phyloP scores from a whole-genome alignment of 805 yeast species.

The Candida loeiensis region DNA sequence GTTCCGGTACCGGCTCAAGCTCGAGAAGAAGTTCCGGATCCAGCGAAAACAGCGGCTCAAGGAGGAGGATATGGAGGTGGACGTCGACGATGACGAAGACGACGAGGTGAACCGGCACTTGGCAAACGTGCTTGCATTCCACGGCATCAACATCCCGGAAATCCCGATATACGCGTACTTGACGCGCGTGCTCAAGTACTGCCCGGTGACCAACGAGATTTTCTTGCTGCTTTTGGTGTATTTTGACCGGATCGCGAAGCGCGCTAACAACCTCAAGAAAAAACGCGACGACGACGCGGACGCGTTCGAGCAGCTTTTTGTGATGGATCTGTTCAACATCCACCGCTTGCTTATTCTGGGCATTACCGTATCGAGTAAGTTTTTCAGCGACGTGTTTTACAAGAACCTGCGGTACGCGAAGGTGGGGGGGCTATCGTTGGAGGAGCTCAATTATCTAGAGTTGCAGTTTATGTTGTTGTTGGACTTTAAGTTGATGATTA shows the following conservation, averaged over 20 bases:
- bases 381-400: slow-evolving; percentile 90
- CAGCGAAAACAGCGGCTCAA: slow-evolving; percentile 7
- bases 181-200: slow-evolving; percentile 86
- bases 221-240: slow-evolving; percentile 86
- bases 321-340: slow-evolving; percentile 93
- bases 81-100: slow-evolving; percentile 21
- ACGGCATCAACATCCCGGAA: slow-evolving; percentile 96
- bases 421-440: slow-evolving; percentile 91
- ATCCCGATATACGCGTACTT: slow-evolving; percentile 86
- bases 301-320: slow-evolving; percentile 60
- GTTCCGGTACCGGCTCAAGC: slow-evolving; percentile 35
- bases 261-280: slow-evolving; percentile 54
- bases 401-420: slow-evolving; percentile 92
- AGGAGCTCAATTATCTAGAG: slow-evolving; percentile 89
- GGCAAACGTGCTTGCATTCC: slow-evolving; percentile 81
- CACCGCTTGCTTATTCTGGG: slow-evolving; percentile 93
- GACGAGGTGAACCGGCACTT: slow-evolving; percentile 49
- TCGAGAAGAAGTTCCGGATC: slow-evolving; percentile 28
- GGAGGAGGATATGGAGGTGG: slow-evolving; percentile 14
- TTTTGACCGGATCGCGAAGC: slow-evolving; percentile 88
- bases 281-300: slow-evolving; percentile 19
- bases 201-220: slow-evolving; percentile 98
- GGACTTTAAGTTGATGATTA: slow-evolving; percentile 83
- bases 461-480: slow-evolving; percentile 79
- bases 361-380: slow-evolving; percentile 91